These are phyloP conservation scores for Dipteronia sinensis DNA, from an alignment of 345 rosid species.

Conservation along the genomic window DNA sequence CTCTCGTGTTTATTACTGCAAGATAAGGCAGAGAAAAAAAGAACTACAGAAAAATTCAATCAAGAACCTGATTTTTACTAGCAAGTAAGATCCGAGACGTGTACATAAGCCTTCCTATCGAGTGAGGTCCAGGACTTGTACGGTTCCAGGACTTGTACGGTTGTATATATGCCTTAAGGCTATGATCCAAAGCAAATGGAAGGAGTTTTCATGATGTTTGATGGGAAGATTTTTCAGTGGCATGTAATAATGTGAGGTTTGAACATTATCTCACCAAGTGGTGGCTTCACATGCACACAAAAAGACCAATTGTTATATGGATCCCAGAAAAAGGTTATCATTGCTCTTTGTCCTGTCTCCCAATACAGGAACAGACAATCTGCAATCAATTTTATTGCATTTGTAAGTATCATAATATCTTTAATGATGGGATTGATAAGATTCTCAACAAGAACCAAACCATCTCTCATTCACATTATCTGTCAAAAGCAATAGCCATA, in stretches of 20 bases:
- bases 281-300: not conserved
- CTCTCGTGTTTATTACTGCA: not conserved
- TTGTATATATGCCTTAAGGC: no score
- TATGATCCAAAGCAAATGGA: no score
- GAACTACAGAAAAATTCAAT: not conserved
- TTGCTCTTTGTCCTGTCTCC: conserved; percentile 4
- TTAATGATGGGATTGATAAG: no score
- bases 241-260: not conserved
- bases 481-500: not conserved
- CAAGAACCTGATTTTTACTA: not conserved
- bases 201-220: not conserved
- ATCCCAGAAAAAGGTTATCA: not conserved
- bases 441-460: no score
- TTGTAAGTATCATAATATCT: not conserved
- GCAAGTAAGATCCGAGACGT: no score
- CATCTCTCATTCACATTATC: no score
- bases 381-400: not conserved
- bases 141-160: no score
- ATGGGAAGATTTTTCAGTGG: not conserved
- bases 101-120: no score
- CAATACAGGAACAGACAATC: not conserved
- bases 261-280: not conserved
- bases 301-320: not conserved
- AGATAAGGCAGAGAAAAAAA: not conserved
- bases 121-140: not conserved